Evolutionary conservation across 2,329 filamentous ascomycete species (phyloP).

Genomic region (Trichoderma guizhouense): DNA sequence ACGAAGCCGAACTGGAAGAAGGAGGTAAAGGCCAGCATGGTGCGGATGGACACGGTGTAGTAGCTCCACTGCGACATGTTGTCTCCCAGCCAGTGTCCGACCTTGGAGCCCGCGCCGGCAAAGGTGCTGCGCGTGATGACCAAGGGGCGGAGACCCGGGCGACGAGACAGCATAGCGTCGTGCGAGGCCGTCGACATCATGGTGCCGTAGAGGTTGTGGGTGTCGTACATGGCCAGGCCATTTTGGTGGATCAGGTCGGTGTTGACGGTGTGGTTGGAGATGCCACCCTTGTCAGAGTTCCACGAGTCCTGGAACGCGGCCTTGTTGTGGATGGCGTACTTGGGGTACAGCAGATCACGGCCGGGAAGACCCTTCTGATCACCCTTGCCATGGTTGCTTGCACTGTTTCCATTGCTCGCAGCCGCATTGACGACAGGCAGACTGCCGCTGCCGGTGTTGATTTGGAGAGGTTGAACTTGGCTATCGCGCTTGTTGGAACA

Average conservation of each 20-base stretch:
- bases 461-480: not conserved
- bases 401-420: conserved; percentile 2
- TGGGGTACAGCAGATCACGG: conserved; percentile 68
- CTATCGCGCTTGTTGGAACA: conserved; percentile 19
- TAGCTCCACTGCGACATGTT: conserved; percentile 68
- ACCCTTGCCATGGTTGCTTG: conserved; percentile 54
- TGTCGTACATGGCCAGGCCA: conserved; percentile 73
- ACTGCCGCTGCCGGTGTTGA: conserved; percentile 6
- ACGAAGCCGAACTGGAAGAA: conserved; percentile 69
- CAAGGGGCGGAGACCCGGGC: conserved; percentile 70
- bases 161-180: conserved; percentile 61
- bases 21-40: conserved; percentile 68
- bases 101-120: conserved; percentile 69
- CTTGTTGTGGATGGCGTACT: conserved; percentile 72
- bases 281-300: conserved; percentile 58
- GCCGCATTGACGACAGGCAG: not conserved
- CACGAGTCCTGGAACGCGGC: conserved; percentile 46
- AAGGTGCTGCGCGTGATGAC: conserved; percentile 83
- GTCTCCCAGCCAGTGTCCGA: conserved; percentile 81
- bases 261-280: conserved; percentile 59
- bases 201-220: conserved; percentile 76
- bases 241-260: conserved; percentile 76
- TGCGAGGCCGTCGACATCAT: conserved; percentile 77
- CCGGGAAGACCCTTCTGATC: conserved; percentile 33
- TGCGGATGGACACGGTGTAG: conserved; percentile 74